Base-by-base conservation (phyloP, 2,329 filamentous ascomycete genomes). In the Elsinoe arachidis region DNA sequence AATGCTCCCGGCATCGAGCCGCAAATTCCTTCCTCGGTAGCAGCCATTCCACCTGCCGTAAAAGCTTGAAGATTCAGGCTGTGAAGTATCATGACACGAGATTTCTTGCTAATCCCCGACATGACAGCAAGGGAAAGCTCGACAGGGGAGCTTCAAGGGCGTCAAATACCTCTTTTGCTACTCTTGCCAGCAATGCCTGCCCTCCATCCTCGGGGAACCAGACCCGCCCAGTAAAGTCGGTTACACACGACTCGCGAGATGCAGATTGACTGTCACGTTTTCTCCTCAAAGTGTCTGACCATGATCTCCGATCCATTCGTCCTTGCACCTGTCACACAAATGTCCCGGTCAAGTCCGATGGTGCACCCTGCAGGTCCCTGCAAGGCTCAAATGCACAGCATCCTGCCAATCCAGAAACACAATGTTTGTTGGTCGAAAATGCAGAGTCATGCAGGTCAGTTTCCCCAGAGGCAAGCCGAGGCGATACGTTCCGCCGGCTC, bases 11-110 rank as follows among this genome's bases (percentile, higher is more conserved):
- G 14, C 49, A 21, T 53, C 33, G 19, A 37, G 34, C 49, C 49
- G 49, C 34, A 39, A 53, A 53, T 53, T 39, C 26, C 33, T 34
- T 21, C 49, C 49, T 53, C 49, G 49, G 33, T 39, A 53, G 19
- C 33, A 33, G 23, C 23, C 17, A 38, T 53, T 26, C 34, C 26
- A 51, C 26, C 44, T 33, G 44, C 44, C 44, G 44, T 33, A 44
- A 35, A 49, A 12, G 44, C 44, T 49, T 49, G 44, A 49, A 6
- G 33, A 17, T n/a, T 49, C 44, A 33, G 44, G 23, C 44, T 49
- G 44, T 49, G 44, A 11, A 11, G n/a, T 17, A 23, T 33, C 17
- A n/a, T 49, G 44, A n/a, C 15, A 34, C 44, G 12, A 51, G 26
- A 19, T 51, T 51, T 15, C 26, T 46, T 12, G 26, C 26, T 30